These are phyloP conservation scores for Amanita rubescens DNA, from an alignment of 768 basidiomycete genomes.

Conservation along the genomic window DNA sequence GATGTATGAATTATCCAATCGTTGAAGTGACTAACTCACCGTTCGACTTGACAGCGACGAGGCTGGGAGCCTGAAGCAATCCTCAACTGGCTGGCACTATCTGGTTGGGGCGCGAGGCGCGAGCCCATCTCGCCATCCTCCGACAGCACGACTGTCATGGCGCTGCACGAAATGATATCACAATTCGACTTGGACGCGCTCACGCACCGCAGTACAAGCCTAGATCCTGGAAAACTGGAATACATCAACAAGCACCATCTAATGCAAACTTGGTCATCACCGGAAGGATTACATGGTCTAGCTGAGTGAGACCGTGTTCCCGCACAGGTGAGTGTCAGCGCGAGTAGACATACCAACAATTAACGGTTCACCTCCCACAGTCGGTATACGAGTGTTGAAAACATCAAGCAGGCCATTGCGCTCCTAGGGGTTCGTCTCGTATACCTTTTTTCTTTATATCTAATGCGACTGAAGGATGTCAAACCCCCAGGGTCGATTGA, in stretches of 20 bases:
- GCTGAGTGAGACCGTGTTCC: slow-evolving; percentile 47
- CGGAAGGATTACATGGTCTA: slow-evolving; percentile 44
- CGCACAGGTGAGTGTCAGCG: slow-evolving; percentile 8
- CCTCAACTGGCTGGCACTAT: slow-evolving; percentile 88
- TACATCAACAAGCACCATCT: slow-evolving; percentile 88
- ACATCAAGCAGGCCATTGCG: slow-evolving; percentile 57
- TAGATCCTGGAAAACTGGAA: slow-evolving; percentile 75
- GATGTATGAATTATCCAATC: neutral
- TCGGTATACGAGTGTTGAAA: slow-evolving; percentile 42
- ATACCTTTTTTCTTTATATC: slow-evolving; percentile 1
- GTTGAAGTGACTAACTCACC: neutral
- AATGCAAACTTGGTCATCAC: slow-evolving; percentile 41
- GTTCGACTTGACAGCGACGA: slow-evolving; percentile 50
- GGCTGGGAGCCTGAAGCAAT: slow-evolving; percentile 91
- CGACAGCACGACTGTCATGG: slow-evolving; percentile 25
- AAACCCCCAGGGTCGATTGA: slow-evolving; percentile 51
- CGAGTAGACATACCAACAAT: neutral
- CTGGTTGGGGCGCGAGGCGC: slow-evolving; percentile 77
- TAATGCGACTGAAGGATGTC: neutral
- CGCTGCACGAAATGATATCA: slow-evolving; percentile 49
- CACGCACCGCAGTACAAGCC: slow-evolving; percentile 77
- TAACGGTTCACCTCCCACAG: slow-evolving; percentile 18
- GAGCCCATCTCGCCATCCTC: slow-evolving; percentile 14
- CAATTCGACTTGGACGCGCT: slow-evolving; percentile 74
- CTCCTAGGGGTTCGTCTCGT: slow-evolving; percentile 43